Conservation (phyloP, 2,329 filamentous ascomycete genomes). For the Diplocarpon mali region DNA sequence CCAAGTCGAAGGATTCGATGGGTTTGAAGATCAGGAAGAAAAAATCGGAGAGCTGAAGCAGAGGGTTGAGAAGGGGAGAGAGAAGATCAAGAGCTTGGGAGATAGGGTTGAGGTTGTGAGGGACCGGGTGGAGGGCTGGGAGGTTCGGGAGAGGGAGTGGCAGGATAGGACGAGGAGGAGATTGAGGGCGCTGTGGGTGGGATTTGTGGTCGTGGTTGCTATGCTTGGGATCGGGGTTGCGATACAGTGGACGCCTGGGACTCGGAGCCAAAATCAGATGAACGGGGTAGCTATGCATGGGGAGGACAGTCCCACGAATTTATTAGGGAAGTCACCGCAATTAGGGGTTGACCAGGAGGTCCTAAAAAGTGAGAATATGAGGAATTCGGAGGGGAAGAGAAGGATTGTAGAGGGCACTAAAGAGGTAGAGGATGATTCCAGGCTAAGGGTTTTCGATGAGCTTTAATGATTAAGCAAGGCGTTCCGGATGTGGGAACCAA, state of each 20-base stretch:
- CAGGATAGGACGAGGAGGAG: conserved; percentile 55
- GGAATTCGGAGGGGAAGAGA: conserved; percentile 6
- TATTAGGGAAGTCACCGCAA: conserved; percentile 13
- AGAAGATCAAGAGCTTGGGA: conserved; percentile 48
- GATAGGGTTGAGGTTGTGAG: conserved; percentile 53
- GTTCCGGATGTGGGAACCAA: too few species aligned
- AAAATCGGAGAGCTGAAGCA: conserved; percentile 50
- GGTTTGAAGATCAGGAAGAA: conserved; percentile 53
- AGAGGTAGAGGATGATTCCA: conserved; percentile 20
- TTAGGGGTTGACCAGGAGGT: conserved; percentile 5
- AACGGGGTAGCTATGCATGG: conserved; percentile 12
- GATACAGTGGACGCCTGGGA: neutral
- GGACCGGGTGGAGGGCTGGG: conserved; percentile 54
- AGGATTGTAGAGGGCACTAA: neutral
- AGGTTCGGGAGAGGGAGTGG: conserved; percentile 54
- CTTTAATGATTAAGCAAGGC: conserved; percentile 13
- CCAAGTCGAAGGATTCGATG: conserved; percentile 43
- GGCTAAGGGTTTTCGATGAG: conserved; percentile 26
- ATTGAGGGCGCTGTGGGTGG: conserved; percentile 52
- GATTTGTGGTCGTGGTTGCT: conserved; percentile 38
- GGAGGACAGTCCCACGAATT: neutral
- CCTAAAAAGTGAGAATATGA: conserved; percentile 13
- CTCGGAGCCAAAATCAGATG: neutral
- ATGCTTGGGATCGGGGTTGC: conserved; percentile 32
- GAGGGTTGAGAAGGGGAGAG: conserved; percentile 48